These are phyloP conservation scores for Candida xiaguanensis DNA, from an alignment of 805 yeast species.

Conservation along the genomic window DNA sequence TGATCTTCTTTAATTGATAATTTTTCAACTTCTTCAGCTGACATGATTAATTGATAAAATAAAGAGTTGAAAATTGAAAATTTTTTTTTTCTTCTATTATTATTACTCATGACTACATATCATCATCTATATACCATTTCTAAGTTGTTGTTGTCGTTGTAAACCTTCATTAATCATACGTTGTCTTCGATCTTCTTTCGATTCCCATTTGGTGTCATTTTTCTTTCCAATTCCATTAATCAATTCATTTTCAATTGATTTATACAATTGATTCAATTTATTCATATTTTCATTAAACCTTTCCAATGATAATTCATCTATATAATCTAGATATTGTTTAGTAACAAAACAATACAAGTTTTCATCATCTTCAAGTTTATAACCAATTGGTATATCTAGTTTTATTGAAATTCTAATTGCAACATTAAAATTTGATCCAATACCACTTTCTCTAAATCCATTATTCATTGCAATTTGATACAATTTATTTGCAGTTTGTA, in stretches of 20 bases:
- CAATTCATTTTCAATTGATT: constrained; percentile 35
- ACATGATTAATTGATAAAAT: constrained; percentile 14
- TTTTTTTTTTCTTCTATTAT: not conserved
- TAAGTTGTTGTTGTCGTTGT: constrained; percentile 25
- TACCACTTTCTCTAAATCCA: constrained; percentile 86
- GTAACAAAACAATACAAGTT: constrained; percentile 44
- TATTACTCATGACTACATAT: not conserved
- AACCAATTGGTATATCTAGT: constrained; percentile 76
- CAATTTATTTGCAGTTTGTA: constrained; percentile 53
- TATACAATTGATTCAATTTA: constrained; percentile 49
- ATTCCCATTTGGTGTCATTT: constrained; percentile 27
- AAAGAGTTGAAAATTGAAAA: too few species aligned
- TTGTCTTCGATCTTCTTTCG: constrained; percentile 55
- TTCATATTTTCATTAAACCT: constrained; percentile 64
- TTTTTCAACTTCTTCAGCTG: constrained; percentile 23
- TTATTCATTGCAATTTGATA: constrained; percentile 74
- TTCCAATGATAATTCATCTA: constrained; percentile 54
- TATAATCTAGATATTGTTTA: constrained; percentile 45
- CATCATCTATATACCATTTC: not conserved
- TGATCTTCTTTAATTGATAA: constrained; percentile 16
- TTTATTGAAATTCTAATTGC: constrained; percentile 74
- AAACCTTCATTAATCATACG: constrained; percentile 53
- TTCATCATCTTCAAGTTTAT: constrained; percentile 27
- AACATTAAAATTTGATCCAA: constrained; percentile 73
- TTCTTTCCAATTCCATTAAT: not conserved